A percentile compares a stretch with the other conserved stretches of the same genome.
Conservation (phyloP, 2,329 filamentous ascomycete species). For the Colletotrichum noveboracense region DNA sequence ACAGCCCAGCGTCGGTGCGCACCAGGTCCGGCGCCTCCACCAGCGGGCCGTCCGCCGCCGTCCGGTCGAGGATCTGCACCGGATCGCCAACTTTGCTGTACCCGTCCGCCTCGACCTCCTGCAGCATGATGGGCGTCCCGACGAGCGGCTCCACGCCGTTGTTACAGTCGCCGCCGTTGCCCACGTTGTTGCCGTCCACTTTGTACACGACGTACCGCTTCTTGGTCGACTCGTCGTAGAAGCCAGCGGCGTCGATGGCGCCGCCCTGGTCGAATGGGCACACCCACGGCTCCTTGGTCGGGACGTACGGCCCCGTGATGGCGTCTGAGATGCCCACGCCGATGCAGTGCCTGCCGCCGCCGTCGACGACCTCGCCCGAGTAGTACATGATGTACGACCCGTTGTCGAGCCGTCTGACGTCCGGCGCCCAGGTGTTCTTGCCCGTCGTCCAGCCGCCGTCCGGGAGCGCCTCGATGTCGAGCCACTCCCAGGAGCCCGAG, state of each 20-base stretch:
- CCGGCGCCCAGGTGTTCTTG: slow-evolving; percentile 65
- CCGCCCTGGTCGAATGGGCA: slow-evolving; percentile 61
- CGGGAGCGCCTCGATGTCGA: slow-evolving; percentile 61
- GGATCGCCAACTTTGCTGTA: slow-evolving; percentile 56
- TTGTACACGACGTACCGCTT: slow-evolving; percentile 68
- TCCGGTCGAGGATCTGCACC: slow-evolving; percentile 51
- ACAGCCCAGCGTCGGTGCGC: slow-evolving; percentile 49
- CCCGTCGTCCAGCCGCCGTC: slow-evolving; percentile 58
- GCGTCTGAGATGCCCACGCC: slow-evolving; percentile 56
- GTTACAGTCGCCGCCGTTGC: slow-evolving; percentile 46
- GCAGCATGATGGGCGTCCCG: slow-evolving; percentile 62
- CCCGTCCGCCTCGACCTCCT: slow-evolving; percentile 56
- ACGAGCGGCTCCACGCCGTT: slow-evolving; percentile 46
- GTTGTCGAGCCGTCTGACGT: slow-evolving; percentile 54
- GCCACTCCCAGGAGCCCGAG: slow-evolving; percentile 49
- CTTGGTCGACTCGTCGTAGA: slow-evolving; percentile 56
- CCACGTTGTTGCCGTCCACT: slow-evolving; percentile 66
- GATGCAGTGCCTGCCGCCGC: slow-evolving; percentile 57
- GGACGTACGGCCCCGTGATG: slow-evolving; percentile 57
- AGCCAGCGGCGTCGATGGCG: slow-evolving; percentile 67
- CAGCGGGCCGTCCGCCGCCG: slow-evolving; percentile 53
- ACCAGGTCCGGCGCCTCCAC: slow-evolving; percentile 66
- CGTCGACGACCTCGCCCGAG: slow-evolving; percentile 48
- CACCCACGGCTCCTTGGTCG: slow-evolving; percentile 51
- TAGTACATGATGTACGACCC: slow-evolving; percentile 68